Evolutionary conservation across 306 rosid genomes (phyloP).

Genomic region (Urtica urens): DNA sequence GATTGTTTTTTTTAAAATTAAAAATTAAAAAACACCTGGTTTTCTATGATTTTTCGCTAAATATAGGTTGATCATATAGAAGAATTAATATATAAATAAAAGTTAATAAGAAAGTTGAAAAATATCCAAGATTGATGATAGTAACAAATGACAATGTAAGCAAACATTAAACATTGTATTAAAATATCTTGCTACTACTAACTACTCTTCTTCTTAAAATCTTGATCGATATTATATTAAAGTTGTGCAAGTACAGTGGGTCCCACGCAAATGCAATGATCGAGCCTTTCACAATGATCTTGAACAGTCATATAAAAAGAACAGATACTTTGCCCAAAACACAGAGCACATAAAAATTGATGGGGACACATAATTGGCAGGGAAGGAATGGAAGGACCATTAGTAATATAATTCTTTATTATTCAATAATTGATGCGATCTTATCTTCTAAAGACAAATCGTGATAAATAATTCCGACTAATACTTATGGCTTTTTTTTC

Average conservation of each 20-base stretch:
- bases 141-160: too few species aligned
- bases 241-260: too few species aligned
- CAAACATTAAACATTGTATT: too few species aligned
- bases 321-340: conserved; percentile 5
- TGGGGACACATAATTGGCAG: not conserved
- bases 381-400: conserved; percentile 4
- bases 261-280: too few species aligned
- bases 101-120: too few species aligned
- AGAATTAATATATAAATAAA: too few species aligned
- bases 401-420: not conserved
- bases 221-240: not conserved
- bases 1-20: too few species aligned
- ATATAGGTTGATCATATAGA: too few species aligned
- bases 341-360: not conserved
- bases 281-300: conserved; percentile 7
- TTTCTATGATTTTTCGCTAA: too few species aligned
- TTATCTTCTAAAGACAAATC: not conserved
- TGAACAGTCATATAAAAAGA: not conserved
- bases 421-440: not conserved
- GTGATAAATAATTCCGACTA: not conserved
- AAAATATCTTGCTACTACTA: too few species aligned
- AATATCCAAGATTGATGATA: too few species aligned
- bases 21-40: too few species aligned
- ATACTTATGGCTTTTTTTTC: not conserved
- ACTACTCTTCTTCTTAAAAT: not conserved